Evolutionary conservation across 2,329 filamentous ascomycete species (phyloP).

Genomic region (Penicillium occitanis): DNA sequence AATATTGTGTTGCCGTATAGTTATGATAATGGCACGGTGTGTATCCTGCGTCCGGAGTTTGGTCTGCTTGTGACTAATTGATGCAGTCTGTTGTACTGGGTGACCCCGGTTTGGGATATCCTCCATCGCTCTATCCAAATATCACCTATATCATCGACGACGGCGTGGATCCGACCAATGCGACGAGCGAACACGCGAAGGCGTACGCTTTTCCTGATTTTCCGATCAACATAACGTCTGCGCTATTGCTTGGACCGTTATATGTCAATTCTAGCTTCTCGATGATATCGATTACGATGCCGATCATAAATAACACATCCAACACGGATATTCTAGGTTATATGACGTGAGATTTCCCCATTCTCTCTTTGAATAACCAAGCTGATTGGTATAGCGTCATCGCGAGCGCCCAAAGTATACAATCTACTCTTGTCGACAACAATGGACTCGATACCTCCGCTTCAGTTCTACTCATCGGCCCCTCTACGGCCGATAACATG

Average conservation of each 20-base stretch:
- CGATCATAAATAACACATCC: conserved; percentile 68
- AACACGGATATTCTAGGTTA: conserved; percentile 71
- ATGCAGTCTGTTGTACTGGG: conserved; percentile 56
- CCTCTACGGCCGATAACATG: conserved; percentile 3
- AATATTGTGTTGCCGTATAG: conserved; percentile 59
- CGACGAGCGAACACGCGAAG: conserved; percentile 31
- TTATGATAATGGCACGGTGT: conserved; percentile 55
- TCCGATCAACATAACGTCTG: conserved; percentile 48
- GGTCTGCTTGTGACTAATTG: not conserved
- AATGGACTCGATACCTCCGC: conserved; percentile 13
- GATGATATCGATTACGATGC: conserved; percentile 76
- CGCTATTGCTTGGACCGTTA: conserved; percentile 74
- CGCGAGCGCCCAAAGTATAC: conserved; percentile 34
- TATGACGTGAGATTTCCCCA: conserved; percentile 64
- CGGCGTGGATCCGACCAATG: conserved; percentile 15
- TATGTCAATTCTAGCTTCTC: conserved; percentile 71
- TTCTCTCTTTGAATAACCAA: not conserved
- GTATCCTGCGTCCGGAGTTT: not conserved
- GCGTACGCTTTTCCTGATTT: conserved; percentile 44
- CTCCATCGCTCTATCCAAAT: conserved; percentile 72
- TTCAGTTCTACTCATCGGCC: conserved; percentile 14
- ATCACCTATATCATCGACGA: conserved; percentile 59
- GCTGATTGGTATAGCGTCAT: conserved; percentile 60
- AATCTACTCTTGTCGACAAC: conserved; percentile 45
- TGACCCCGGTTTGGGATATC: conserved; percentile 65